These are phyloP conservation scores for Xylaria sp. DNA, from an alignment of 2,329 filamentous ascomycete genomes.

Conservation along the genomic window DNA sequence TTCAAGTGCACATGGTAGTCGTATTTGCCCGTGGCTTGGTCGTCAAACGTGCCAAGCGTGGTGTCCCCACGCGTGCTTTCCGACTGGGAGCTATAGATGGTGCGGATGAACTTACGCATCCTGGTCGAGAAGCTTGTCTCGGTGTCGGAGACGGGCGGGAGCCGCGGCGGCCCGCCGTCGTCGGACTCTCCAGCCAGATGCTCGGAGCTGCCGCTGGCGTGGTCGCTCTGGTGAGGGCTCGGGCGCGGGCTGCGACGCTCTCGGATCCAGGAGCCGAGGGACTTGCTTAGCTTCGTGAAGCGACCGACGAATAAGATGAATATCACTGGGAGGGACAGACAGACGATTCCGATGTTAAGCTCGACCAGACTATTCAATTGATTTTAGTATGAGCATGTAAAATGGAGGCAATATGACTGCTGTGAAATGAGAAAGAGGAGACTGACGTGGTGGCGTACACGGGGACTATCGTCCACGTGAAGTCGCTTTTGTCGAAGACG, in stretches of 20 bases:
- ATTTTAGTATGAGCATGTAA: background rate
- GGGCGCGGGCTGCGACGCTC: slow-evolving; percentile 29
- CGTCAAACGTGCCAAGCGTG: no score
- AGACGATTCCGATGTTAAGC: slow-evolving; percentile 36
- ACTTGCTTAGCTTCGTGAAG: slow-evolving; percentile 32
- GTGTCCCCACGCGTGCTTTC: no score
- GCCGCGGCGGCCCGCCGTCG: background rate
- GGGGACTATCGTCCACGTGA: slow-evolving; percentile 8
- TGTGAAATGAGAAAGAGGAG: no score
- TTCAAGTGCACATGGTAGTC: no score
- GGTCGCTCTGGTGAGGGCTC: slow-evolving; percentile 15
- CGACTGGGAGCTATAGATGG: slow-evolving; percentile 15
- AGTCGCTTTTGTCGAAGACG: slow-evolving; percentile 35
- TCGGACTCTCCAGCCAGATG: slow-evolving; percentile 12
- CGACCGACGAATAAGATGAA: slow-evolving; percentile 32
- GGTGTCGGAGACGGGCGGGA: background rate
- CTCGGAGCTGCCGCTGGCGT: slow-evolving; percentile 17
- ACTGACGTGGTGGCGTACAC: slow-evolving; percentile 6
- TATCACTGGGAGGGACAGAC: slow-evolving; percentile 33
- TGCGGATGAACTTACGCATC: slow-evolving; percentile 24
- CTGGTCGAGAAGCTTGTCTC: slow-evolving; percentile 11
- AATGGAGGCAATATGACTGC: background rate
- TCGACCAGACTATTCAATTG: slow-evolving; percentile 29
- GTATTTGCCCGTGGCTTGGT: no score
- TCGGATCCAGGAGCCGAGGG: slow-evolving; percentile 36